These are phyloP conservation scores for Solanum corneliomulleri DNA, from an alignment of 257 asterid genomes.

Conservation along the genomic window DNA sequence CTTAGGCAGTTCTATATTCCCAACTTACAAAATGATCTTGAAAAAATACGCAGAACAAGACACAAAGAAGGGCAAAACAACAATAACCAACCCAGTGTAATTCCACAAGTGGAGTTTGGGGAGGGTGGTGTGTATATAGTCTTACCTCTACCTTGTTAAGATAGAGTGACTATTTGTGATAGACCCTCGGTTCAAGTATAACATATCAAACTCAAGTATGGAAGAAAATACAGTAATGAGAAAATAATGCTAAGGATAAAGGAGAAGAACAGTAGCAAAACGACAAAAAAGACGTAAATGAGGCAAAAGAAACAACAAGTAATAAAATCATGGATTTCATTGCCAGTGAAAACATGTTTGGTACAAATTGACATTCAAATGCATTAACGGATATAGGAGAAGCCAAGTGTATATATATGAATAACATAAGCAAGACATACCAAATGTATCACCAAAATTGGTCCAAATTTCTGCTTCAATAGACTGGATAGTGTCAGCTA, in stretches of 20 bases:
- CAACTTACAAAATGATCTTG: not conserved
- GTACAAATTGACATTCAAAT: not conserved
- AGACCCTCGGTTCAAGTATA: not conserved
- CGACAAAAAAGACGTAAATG: not conserved
- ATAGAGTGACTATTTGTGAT: not conserved
- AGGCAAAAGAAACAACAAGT: not conserved
- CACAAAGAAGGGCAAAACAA: not conserved
- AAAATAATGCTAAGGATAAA: not conserved
- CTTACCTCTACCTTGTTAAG: not conserved
- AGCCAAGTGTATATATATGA: not conserved
- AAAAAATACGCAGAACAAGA: not conserved
- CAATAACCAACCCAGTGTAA: not conserved
- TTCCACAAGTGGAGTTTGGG: not conserved
- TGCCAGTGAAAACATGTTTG: not conserved
- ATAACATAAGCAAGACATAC: slow-evolving; percentile 16
- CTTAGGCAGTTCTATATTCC: not conserved
- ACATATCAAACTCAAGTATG: not conserved
- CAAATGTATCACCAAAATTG: slow-evolving; percentile 71
- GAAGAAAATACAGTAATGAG: not conserved
- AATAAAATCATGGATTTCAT: not conserved
- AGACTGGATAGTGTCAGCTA: slow-evolving; percentile 63
- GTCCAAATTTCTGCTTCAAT: slow-evolving; percentile 72
- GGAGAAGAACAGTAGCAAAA: not conserved
- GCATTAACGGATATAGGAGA: not conserved
- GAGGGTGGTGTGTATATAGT: not conserved